These are phyloP conservation scores for Crithidia thermophila DNA, from an alignment of 208 protist species.

Conservation along the genomic window DNA sequence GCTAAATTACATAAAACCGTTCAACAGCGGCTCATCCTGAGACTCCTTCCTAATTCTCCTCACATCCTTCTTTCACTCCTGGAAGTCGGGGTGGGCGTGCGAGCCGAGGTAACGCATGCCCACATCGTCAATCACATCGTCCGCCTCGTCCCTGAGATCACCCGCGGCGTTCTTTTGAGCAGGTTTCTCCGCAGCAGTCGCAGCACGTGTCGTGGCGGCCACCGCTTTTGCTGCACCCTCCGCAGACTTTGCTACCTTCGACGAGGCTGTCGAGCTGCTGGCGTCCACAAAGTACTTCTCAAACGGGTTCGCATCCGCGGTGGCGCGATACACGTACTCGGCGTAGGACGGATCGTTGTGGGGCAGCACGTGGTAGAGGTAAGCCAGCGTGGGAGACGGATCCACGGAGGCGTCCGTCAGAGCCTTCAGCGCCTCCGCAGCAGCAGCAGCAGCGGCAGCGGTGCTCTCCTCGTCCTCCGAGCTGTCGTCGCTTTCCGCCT, in stretches of 20 bases:
- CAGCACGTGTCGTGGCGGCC: not conserved
- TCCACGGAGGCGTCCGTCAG: slow-evolving; percentile 31
- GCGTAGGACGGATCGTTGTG: slow-evolving; percentile 69
- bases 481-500: not conserved
- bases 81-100: slow-evolving; percentile 51
- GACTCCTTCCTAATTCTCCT: too few species aligned
- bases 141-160: slow-evolving; percentile 25
- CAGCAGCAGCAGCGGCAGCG: not conserved
- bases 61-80: too few species aligned
- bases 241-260: not conserved
- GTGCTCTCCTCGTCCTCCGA: slow-evolving; percentile 3
- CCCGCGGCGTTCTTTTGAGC: not conserved
- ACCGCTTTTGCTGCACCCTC: not conserved
- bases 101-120: slow-evolving; percentile 54
- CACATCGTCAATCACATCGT: slow-evolving; percentile 77
- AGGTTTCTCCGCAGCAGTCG: not conserved
- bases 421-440: slow-evolving; percentile 1
- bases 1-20: slow-evolving; percentile 6
- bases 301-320: slow-evolving; percentile 84
- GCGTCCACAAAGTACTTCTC: slow-evolving; percentile 49
- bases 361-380: slow-evolving; percentile 55
- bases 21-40: too few species aligned
- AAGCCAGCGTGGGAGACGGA: slow-evolving; percentile 49
- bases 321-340: slow-evolving; percentile 79
- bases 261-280: not conserved